These are phyloP conservation scores for Olyra latifolia DNA, from an alignment of 176 grass and related monocot genomes.

Conservation along the genomic window DNA sequence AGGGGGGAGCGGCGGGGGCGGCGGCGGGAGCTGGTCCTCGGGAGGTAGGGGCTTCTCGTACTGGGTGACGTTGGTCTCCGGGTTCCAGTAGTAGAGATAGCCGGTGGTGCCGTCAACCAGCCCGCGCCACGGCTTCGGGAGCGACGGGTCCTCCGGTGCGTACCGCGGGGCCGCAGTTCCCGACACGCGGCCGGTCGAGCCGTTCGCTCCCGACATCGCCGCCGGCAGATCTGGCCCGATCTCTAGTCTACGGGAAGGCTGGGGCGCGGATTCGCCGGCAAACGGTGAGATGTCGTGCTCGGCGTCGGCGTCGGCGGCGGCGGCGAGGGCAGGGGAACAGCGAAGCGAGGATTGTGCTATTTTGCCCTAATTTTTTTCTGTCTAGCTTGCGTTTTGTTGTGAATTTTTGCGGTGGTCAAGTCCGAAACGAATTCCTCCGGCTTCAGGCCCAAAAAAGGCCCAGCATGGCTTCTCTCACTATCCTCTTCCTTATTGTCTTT, in stretches of 20 bases:
- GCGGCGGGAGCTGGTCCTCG: constrained; percentile 52
- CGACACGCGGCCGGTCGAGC: constrained; percentile 16
- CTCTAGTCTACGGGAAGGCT: constrained; percentile 7
- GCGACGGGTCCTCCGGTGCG: constrained; percentile 84
- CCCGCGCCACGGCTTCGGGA: constrained; percentile 95
- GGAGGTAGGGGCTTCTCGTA: constrained; percentile 74
- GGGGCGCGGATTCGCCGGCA: background rate
- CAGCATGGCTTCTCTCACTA: background rate
- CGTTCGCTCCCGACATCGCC: constrained; percentile 29
- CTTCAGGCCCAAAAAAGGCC: background rate
- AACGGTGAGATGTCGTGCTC: background rate
- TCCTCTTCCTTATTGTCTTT: background rate
- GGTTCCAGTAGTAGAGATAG: constrained; percentile 99
- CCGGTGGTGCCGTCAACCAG: constrained; percentile 90
- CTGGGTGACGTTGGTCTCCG: constrained; percentile 89
- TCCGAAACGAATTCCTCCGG: background rate
- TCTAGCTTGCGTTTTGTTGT: constrained; percentile 1
- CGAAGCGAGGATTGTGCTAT: constrained; percentile 6
- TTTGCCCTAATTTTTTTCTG: background rate
- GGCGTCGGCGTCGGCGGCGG: constrained; percentile 1
- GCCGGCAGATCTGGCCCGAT: constrained; percentile 33
- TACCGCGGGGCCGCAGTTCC: constrained; percentile 64
- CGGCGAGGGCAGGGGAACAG: background rate
- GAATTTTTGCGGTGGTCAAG: background rate
- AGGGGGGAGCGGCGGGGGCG: constrained; percentile 59